These are phyloP conservation scores for Dioscorea alata DNA, from an alignment of 106 monocot genomes.

Conservation along the genomic window DNA sequence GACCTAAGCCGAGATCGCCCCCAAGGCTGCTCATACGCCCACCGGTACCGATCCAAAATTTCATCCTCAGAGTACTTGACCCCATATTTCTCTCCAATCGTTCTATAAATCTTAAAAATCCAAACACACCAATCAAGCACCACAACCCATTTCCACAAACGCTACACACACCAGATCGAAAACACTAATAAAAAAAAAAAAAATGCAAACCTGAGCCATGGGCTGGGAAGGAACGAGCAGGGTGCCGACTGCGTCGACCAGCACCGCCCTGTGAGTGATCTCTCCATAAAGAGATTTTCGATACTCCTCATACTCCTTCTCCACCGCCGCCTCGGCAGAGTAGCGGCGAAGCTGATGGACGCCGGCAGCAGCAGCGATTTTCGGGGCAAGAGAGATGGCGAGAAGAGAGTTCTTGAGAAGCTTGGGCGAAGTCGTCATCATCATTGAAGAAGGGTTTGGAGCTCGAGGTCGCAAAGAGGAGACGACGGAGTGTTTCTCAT, in stretches of 20 bases:
- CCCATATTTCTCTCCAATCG: constrained; percentile 93
- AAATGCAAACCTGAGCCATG: constrained; percentile 61
- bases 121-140: too few species aligned
- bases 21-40: constrained; percentile 97
- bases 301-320: constrained; percentile 74
- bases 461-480: too few species aligned
- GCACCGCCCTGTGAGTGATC: constrained; percentile 85
- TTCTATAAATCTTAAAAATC: constrained; percentile 55
- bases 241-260: constrained; percentile 95
- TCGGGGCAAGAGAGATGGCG: too few species aligned
- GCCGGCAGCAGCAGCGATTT: too few species aligned
- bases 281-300: constrained; percentile 72
- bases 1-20: constrained; percentile 84
- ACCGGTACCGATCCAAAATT: constrained; percentile 78
- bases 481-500: too few species aligned
- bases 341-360: background rate
- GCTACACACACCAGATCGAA: background rate
- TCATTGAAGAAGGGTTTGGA: too few species aligned
- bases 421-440: too few species aligned
- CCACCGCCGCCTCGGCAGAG: constrained; percentile 12
- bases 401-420: too few species aligned
- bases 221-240: constrained; percentile 82
- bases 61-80: constrained; percentile 84
- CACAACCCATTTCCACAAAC: background rate
- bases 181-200: background rate